Evolutionary conservation across 2,329 filamentous ascomycete genomes (phyloP), one percentile per base, ranked within the genome.

Genomic region (Xylogone sp.): DNA sequence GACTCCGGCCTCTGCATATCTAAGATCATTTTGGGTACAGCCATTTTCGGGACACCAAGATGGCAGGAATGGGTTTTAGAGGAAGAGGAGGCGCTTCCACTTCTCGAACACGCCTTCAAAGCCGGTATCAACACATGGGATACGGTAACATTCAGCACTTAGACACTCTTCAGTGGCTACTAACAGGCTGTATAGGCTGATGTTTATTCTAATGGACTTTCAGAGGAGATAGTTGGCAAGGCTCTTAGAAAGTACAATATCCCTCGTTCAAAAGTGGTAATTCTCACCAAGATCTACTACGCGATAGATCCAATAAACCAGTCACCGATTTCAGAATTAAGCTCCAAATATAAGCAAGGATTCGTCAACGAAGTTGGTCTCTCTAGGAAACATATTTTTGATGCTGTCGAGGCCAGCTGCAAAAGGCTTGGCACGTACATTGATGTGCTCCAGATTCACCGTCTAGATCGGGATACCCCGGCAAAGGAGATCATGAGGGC

Each of bases 161-260:
- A 43, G 13, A 19, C 13, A n/a, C 18, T 18, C n/a, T 44, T 22
- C 21, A 16, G 19, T 16, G 18, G 27, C 12, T 44, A 21, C 18
- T n/a, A 29, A 13, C 21, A 48, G 42, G 44, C 50, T 18, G 20
- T 18, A 13, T 29, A 48, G 42, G 44, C 50, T 18, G 20, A 52
- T 42, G 45, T 74, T 8, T 82, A 82, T 65, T 79, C 75, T 49
- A 80, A 80, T 53, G 78, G 79, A 31, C 65, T 64, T 1, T 76
- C 74, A 13, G 86, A 89, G 66, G 68, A 74, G 52, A 79, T 88
- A 59, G 76, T 89, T 53, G 84, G 75, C 54, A 84, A 84, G 64
- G 84, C 84, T 2, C 68, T 88, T 53, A 79, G 78, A 60, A 72
- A 81, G 52, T 86, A 81, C 72, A 70, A 75, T 44, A 85, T 88